phyloP scores from a whole-genome alignment of 768 basidiomycete genomes.

The Nevesoporus exiguus region DNA sequence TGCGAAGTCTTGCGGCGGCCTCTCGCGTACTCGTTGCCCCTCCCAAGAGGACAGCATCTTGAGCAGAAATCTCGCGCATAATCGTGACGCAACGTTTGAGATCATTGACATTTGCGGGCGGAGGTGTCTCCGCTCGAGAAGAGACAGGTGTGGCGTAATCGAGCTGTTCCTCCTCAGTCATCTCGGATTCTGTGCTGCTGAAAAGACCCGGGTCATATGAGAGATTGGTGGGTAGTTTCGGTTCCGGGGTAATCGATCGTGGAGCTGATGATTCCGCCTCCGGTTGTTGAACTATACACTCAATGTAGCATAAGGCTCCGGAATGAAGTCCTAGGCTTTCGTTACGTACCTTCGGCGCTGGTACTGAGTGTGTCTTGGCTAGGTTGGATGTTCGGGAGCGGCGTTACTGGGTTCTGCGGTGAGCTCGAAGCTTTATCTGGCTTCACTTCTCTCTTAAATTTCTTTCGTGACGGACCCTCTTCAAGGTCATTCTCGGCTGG shows the following conservation, averaged over 20 bases:
- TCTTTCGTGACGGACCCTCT: conserved; percentile 17
- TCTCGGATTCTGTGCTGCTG: conserved; percentile 24
- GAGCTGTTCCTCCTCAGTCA: conserved; percentile 17
- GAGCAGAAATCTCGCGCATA: conserved; percentile 23
- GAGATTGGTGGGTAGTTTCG: not conserved
- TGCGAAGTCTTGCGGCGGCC: conserved; percentile 17
- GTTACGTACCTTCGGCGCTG: not conserved
- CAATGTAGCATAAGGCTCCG: not conserved
- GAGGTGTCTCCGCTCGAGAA: conserved; percentile 22
- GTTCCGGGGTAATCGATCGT: not conserved
- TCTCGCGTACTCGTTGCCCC: conserved; percentile 10
- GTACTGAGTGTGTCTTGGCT: not conserved
- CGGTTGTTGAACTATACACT: not conserved
- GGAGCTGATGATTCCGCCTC: conserved; percentile 1
- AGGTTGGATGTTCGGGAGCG: not conserved
- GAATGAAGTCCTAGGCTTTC: not conserved
- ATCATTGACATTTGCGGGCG: conserved; percentile 11
- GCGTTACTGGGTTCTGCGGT: not conserved
- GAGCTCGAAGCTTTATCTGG: not conserved
- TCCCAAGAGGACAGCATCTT: conserved; percentile 16
- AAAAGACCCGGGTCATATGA: conserved; percentile 11
- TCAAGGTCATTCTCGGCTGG: conserved; percentile 4
- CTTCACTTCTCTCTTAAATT: conserved; percentile 1
- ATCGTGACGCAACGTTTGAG: conserved; percentile 25
- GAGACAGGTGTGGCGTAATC: conserved; percentile 23